These are phyloP conservation scores for Avena eriantha DNA, from an alignment of 176 grass and related monocot genomes.

Conservation along the genomic window DNA sequence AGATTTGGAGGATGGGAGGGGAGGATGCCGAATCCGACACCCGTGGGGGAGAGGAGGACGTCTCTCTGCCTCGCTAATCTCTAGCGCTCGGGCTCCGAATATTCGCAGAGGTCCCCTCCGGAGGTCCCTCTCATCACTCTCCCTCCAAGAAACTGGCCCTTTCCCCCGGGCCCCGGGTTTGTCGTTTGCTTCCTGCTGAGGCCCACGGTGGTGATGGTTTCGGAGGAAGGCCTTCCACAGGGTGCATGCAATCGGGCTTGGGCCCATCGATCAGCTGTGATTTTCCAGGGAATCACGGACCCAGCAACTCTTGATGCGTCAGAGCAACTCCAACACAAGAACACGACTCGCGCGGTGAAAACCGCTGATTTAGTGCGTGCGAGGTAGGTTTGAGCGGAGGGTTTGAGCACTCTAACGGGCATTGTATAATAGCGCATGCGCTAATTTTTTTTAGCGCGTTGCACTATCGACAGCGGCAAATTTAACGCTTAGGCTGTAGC, in stretches of 20 bases:
- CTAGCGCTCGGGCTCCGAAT: background rate
- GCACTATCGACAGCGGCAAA: too few species aligned
- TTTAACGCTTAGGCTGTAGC: too few species aligned
- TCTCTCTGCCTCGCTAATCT: conserved; percentile 20
- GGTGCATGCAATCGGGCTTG: background rate
- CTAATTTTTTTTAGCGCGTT: too few species aligned
- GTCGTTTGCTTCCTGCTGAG: background rate
- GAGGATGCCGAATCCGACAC: conserved; percentile 56
- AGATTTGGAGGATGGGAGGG: conserved; percentile 24
- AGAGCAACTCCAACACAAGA: too few species aligned
- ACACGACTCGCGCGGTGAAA: too few species aligned
- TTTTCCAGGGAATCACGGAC: too few species aligned
- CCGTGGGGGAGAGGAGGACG: conserved; percentile 28
- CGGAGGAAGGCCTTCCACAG: background rate
- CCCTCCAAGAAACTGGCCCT: background rate
- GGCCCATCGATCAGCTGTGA: too few species aligned
- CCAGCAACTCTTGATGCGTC: too few species aligned
- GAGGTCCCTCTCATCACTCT: background rate
- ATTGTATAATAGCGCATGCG: too few species aligned
- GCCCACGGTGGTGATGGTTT: background rate
- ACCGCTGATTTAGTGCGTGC: too few species aligned
- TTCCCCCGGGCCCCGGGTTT: background rate
- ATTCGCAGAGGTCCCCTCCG: conserved; percentile 29
- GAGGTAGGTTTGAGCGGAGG: too few species aligned
- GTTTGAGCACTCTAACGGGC: too few species aligned